These are phyloP conservation scores for Lentinula raphanica DNA, from an alignment of 768 basidiomycete species.

Conservation along the genomic window DNA sequence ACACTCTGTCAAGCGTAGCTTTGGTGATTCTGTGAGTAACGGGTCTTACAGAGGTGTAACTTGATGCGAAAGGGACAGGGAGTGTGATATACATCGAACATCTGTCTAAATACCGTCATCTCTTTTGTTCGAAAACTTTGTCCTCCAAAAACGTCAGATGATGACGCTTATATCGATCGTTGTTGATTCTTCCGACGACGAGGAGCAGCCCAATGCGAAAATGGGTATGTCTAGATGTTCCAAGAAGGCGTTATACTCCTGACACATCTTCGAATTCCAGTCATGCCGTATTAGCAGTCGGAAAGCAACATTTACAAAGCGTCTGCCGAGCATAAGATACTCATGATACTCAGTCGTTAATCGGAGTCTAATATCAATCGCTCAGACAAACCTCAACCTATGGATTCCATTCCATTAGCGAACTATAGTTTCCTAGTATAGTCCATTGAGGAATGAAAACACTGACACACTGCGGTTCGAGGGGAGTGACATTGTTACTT, in stretches of 20 bases:
- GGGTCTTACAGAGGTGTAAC: too few relatives aligned
- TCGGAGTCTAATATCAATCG: background rate
- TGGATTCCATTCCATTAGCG: conserved; percentile 95
- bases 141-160: too few relatives aligned
- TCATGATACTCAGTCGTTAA: conserved; percentile 45
- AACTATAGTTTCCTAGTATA: conserved; percentile 87
- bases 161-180: too few relatives aligned
- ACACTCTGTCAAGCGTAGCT: too few relatives aligned
- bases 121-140: too few relatives aligned
- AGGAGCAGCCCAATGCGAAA: too few relatives aligned
- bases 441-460: conserved; percentile 76
- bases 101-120: too few relatives aligned
- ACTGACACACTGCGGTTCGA: conserved; percentile 57
- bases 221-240: conserved; percentile 69
- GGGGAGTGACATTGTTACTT: conserved; percentile 80
- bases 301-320: conserved; percentile 84
- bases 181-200: too few relatives aligned
- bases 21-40: too few relatives aligned
- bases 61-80: too few relatives aligned
- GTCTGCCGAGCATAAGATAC: conserved; percentile 90
- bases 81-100: too few relatives aligned
- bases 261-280: conserved; percentile 58
- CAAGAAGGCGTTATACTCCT: conserved; percentile 68
- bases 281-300: conserved; percentile 62
- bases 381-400: conserved; percentile 62